phyloP scores from a whole-genome alignment of 495 filamentous ascomycete species.

The Penicillium mononematosum region DNA sequence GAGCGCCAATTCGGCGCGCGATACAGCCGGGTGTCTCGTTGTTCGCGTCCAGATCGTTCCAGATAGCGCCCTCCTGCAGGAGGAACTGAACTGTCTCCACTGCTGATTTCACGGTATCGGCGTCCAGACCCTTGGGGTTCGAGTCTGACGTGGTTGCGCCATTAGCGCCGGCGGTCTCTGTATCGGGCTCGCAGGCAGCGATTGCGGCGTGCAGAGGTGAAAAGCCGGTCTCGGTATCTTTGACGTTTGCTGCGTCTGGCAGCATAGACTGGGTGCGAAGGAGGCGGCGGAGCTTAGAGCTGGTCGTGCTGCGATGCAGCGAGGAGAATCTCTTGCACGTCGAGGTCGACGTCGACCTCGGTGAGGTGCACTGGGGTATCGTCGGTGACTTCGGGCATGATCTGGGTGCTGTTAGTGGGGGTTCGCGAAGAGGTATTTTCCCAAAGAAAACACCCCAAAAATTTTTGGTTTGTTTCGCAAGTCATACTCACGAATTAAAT shows the following conservation, averaged over 20 bases:
- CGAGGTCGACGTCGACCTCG: slow-evolving; percentile 43
- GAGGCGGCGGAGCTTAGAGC: slow-evolving; percentile 65
- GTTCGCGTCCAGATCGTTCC: slow-evolving; percentile 88
- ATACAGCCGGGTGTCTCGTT: slow-evolving; percentile 92
- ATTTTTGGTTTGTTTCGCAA: background rate
- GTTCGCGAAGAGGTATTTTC: background rate
- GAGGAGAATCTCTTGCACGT: slow-evolving; percentile 64
- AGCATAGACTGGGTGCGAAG: slow-evolving; percentile 55
- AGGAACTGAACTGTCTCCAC: slow-evolving; percentile 69
- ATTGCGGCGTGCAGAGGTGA: slow-evolving; percentile 90
- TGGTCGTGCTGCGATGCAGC: slow-evolving; percentile 82
- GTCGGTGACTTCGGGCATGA: slow-evolving; percentile 31
- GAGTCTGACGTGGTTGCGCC: slow-evolving; percentile 23
- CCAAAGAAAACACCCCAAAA: too few relatives aligned
- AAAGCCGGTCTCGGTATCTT: slow-evolving; percentile 81
- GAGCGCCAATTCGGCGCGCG: slow-evolving; percentile 66
- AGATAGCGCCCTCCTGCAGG: slow-evolving; percentile 85
- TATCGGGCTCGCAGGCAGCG: slow-evolving; percentile 68
- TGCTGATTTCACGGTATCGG: slow-evolving; percentile 54
- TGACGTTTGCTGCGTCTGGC: slow-evolving; percentile 65
- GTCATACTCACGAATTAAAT: slow-evolving; percentile 5
- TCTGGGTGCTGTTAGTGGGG: slow-evolving; percentile 8
- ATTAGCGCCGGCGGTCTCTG: slow-evolving; percentile 26
- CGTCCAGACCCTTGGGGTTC: slow-evolving; percentile 21
- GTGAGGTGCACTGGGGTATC: slow-evolving; percentile 25